phyloP scores from a whole-genome alignment of 306 rosid genomes.

The Cicer arietinum region DNA sequence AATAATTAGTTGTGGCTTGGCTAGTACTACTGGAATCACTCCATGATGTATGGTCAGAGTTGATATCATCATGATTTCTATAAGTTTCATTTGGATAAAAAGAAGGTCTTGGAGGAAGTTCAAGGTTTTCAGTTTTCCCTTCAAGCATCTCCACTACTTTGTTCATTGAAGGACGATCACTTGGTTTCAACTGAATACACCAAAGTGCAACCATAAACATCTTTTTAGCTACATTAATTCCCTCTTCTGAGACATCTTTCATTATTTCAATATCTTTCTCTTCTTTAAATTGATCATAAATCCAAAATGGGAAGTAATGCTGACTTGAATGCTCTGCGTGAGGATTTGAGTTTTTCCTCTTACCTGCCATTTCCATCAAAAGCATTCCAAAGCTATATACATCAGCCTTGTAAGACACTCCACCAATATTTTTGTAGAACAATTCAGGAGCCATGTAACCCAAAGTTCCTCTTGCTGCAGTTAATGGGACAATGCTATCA shows the following conservation, averaged over 20 bases:
- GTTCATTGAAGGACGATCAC: conserved; percentile 22
- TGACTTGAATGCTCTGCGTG: conserved; percentile 14
- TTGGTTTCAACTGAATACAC: conserved; percentile 27
- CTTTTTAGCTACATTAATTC: not conserved
- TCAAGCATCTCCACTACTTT: conserved; percentile 25
- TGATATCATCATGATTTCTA: not conserved
- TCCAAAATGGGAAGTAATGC: conserved; percentile 22
- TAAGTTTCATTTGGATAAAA: conserved; percentile 24
- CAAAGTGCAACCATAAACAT: conserved; percentile 23
- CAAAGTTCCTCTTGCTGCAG: conserved; percentile 18
- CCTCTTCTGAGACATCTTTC: not conserved
- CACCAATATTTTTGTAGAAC: conserved; percentile 26
- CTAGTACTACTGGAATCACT: not conserved
- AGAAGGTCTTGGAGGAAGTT: conserved; percentile 29
- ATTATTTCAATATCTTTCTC: conserved; percentile 8
- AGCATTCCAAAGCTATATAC: conserved; percentile 28
- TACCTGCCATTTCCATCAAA: conserved; percentile 15
- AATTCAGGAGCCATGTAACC: conserved; percentile 31
- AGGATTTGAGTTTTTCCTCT: not conserved
- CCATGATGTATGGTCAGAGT: not conserved
- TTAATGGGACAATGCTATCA: conserved; percentile 3
- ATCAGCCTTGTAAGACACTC: conserved; percentile 3
- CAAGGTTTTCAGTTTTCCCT: conserved; percentile 3
- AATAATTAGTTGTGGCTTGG: not conserved
- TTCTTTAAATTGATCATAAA: conserved; percentile 12